phyloP scores from a whole-genome alignment of 163 green algal genomes.

The Chlamydomonas reinhardtii region DNA sequence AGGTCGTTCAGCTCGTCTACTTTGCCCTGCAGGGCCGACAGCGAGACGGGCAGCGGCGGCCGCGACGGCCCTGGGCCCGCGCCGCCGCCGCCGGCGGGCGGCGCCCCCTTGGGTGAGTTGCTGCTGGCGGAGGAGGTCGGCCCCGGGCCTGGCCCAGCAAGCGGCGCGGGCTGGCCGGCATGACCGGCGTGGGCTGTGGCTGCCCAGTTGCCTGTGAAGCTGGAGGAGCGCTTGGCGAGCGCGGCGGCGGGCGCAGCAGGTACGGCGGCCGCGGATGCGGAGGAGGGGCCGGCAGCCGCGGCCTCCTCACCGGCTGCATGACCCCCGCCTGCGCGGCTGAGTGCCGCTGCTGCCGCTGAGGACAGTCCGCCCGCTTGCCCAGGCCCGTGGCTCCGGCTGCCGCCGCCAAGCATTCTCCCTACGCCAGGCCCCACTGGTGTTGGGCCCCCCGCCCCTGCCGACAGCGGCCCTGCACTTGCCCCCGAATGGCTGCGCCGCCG shows the following conservation, averaged over 20 bases:
- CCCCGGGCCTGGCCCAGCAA: no score
- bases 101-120: background rate
- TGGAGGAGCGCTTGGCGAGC: conserved; percentile 2
- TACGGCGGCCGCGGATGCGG: background rate
- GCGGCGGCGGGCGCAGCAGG: background rate
- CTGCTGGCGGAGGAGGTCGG: background rate
- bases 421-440: background rate
- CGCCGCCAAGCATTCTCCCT: no score
- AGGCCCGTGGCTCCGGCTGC: background rate
- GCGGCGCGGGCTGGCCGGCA: background rate
- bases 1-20: conserved; percentile 70
- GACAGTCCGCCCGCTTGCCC: background rate
- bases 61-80: background rate
- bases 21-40: conserved; percentile 46
- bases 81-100: background rate
- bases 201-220: background rate
- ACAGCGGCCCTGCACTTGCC: conserved; percentile 7
- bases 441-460: background rate
- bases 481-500: conserved; percentile 33
- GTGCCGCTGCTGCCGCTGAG: conserved; percentile 6
- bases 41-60: background rate
- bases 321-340: background rate
- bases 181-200: no score
- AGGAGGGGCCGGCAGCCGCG: background rate
- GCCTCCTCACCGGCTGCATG: background rate